Base-by-base conservation (phyloP, 1,139 yeast species). In the Debaryomyces fabryi region DNA sequence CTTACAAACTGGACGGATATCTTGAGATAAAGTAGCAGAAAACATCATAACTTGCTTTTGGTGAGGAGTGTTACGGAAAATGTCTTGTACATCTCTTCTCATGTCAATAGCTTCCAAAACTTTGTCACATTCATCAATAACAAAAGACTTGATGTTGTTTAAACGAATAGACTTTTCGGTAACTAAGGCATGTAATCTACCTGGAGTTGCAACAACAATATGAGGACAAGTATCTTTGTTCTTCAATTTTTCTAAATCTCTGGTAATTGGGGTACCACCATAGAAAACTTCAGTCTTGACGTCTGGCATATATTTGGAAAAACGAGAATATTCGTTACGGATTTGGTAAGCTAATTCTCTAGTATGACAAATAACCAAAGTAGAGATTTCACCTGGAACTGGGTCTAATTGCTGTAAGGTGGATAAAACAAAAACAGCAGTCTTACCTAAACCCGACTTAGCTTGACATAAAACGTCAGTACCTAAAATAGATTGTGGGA, bases 21-120 rank as follows among this genome's bases (percentile, higher is more conserved):
- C 99, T 68, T 83, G 89, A 42, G 96, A 85, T 62, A 93, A 81
- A 50, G 99, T 93, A 58, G 99, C 99, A 51, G 97, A 88, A 72
- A 93, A 93, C 97, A 93, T 93, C 98, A 93, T 92, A 51, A 93
- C 99, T 79, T 93, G 99, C 76, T 93, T 93, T 71, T 93, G 97
- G 74, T 89, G 96, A 56, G 99, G 99, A 48, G 99, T 93, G 53
- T 90, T 89, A 71, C 97, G 87, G 85, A 93, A 93, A 58, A 93
- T 89, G 69, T 92, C 98, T 78, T 93, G 99, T 50, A 93, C 97
- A 66, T 93, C 99, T 71, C 97, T 87, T 80, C 99, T 88, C 99
- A 93, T 93, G 64, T 88, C 96, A 63, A 88, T 71, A 51, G 84
- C 79, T 74, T 93, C 99, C 69, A 93, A 82, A 52, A 93, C 98